These are phyloP conservation scores for Coelastrella sp. DNA, from an alignment of 139 green algal genomes.

Conservation along the genomic window DNA sequence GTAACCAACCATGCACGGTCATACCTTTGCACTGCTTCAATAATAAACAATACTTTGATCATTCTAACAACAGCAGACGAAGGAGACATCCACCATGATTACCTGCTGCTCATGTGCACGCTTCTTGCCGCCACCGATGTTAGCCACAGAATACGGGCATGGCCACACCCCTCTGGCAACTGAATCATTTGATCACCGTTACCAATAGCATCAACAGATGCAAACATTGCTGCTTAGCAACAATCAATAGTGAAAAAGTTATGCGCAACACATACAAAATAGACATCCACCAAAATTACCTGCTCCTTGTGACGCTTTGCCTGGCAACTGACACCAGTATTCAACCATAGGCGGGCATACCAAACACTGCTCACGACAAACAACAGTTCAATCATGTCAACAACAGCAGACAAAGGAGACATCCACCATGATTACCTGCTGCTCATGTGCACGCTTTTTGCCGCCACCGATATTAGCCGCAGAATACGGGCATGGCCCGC, in stretches of 20 bases:
- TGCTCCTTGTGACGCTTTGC: background rate
- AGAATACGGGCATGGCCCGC: conserved; percentile 68
- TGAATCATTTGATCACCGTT: conserved; percentile 63
- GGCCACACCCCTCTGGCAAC: conserved; percentile 72
- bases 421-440: background rate
- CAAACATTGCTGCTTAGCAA: conserved; percentile 86
- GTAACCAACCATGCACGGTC: no score
- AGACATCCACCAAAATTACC: no score
- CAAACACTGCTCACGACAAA: no score
- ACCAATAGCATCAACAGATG: conserved; percentile 86
- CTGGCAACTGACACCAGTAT: no score
- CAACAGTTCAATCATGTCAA: no score
- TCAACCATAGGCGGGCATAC: no score
- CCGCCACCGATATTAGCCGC: background rate
- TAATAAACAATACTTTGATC: no score
- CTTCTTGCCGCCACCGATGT: background rate
- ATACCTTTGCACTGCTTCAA: no score
- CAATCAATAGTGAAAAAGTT: no score
- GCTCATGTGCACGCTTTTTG: background rate
- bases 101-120: background rate
- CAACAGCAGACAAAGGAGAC: no score
- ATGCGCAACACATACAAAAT: no score
- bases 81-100: background rate
- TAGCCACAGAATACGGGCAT: conserved; percentile 60
- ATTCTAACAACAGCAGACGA: no score